Evolutionary conservation across 495 filamentous ascomycete genomes (phyloP).

Genomic region (Neurospora intermedia): DNA sequence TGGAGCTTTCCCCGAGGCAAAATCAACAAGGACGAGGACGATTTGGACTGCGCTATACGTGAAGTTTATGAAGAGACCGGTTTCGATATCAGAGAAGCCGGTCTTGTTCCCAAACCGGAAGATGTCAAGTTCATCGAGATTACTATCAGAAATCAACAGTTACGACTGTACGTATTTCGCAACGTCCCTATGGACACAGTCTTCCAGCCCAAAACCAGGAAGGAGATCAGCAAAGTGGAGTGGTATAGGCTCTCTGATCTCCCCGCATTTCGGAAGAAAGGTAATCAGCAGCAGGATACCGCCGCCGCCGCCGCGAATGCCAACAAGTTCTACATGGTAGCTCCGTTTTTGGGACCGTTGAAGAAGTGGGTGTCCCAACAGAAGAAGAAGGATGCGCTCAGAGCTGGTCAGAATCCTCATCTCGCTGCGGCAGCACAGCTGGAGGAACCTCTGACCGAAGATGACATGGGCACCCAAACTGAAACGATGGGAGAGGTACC

Average conservation of each 20-base stretch:
- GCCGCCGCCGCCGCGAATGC: conserved; percentile 49
- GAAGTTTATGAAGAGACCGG: conserved; percentile 97
- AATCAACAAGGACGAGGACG: conserved; percentile 92
- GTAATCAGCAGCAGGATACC: conserved; percentile 38
- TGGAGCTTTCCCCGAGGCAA: conserved; percentile 97
- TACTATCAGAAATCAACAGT: conserved; percentile 83
- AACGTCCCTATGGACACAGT: conserved; percentile 73
- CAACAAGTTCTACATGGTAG: conserved; percentile 96
- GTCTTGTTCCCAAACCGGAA: conserved; percentile 56
- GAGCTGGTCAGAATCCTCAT: conserved; percentile 19
- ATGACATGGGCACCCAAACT: conserved; percentile 25
- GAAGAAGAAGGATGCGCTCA: conserved; percentile 52
- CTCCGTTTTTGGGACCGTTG: conserved; percentile 74
- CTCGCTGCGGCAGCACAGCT: conserved; percentile 15
- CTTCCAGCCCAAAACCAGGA: conserved; percentile 83
- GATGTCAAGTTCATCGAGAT: conserved; percentile 73
- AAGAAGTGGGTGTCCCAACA: conserved; percentile 87
- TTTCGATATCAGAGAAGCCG: conserved; percentile 63
- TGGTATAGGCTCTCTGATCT: conserved; percentile 88
- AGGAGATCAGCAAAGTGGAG: conserved; percentile 91
- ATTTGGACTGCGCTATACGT: conserved; percentile 81
- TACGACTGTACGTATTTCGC: conserved; percentile 82
- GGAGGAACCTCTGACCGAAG: conserved; percentile 32
- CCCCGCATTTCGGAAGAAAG: conserved; percentile 57
- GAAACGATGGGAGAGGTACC: conserved; percentile 10